Evolutionary conservation across 441 rosid genomes (phyloP).

Genomic region (Gossypium schwendimanii): DNA sequence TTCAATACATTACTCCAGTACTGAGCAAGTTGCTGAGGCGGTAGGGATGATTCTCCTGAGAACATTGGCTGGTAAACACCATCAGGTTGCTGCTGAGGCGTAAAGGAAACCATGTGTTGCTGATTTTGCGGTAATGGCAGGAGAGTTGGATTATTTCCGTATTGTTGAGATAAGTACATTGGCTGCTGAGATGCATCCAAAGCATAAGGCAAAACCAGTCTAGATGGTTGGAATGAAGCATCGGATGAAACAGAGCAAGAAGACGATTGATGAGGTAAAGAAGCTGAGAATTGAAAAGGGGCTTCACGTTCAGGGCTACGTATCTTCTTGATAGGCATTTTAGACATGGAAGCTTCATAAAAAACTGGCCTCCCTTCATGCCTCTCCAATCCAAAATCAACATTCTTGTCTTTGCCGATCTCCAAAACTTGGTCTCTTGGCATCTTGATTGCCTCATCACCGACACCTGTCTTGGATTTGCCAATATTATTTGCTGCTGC

Average conservation of each 20-base stretch:
- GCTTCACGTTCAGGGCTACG: slow-evolving; percentile 16
- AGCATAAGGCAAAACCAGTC: slow-evolving; percentile 47
- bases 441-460: no score
- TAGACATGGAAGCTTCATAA: slow-evolving; percentile 49
- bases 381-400: slow-evolving; percentile 32
- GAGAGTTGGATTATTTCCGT: slow-evolving; percentile 17
- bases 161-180: slow-evolving; percentile 18
- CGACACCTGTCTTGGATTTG: slow-evolving; percentile 30
- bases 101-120: no score
- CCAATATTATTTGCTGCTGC: slow-evolving; percentile 40
- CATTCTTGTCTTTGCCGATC: slow-evolving; percentile 31
- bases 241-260: slow-evolving; percentile 18
- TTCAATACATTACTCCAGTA: slow-evolving; percentile 57
- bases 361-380: slow-evolving; percentile 45
- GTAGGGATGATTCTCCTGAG: slow-evolving; percentile 19
- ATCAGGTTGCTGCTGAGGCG: slow-evolving; percentile 10
- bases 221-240: slow-evolving; percentile 27
- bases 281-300: slow-evolving; percentile 20
- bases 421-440: slow-evolving; percentile 22
- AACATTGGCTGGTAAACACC: slow-evolving; percentile 25
- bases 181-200: slow-evolving; percentile 28
- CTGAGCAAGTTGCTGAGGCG: slow-evolving; percentile 48
- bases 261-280: slow-evolving; percentile 4
- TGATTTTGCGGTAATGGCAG: slow-evolving; percentile 9
- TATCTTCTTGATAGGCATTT: slow-evolving; percentile 59